phyloP scores from a whole-genome alignment of 306 rosid species.

The Carpinus fangiana region DNA sequence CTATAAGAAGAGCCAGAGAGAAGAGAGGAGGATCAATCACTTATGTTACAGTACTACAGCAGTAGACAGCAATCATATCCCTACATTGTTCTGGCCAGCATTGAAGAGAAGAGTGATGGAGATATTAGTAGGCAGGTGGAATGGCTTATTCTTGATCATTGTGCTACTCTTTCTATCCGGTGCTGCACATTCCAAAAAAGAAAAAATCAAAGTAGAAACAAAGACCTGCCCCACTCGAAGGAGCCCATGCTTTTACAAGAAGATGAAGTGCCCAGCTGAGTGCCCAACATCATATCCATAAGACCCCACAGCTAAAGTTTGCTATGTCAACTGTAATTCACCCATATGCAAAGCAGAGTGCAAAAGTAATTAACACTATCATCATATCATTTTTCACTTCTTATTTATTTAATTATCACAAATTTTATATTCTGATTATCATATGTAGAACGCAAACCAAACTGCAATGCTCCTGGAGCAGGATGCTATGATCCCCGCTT shows the following conservation, averaged over 20 bases:
- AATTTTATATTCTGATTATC: not conserved
- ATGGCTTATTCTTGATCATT: slow-evolving; percentile 8
- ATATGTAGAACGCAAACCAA: slow-evolving; percentile 34
- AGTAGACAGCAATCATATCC: no score
- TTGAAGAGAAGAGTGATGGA: slow-evolving; percentile 39
- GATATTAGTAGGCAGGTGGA: slow-evolving; percentile 15
- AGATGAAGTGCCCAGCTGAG: slow-evolving; percentile 48
- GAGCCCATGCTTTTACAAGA: slow-evolving; percentile 54
- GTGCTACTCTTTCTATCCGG: slow-evolving; percentile 35
- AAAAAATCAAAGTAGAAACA: slow-evolving; percentile 4
- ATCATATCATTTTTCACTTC: no score
- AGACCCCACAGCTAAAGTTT: slow-evolving; percentile 46
- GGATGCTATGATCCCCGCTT: slow-evolving; percentile 52
- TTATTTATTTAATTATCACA: not conserved
- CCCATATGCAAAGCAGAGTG: slow-evolving; percentile 44
- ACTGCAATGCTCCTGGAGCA: slow-evolving; percentile 56
- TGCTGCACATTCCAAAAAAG: slow-evolving; percentile 26
- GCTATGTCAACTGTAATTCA: slow-evolving; percentile 38
- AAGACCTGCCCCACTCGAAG: slow-evolving; percentile 28
- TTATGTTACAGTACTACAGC: not conserved
- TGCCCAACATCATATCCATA: slow-evolving; percentile 49
- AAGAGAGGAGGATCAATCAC: not conserved
- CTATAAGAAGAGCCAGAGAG: slow-evolving; percentile 18
- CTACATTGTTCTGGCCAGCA: not conserved
- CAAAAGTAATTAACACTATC: slow-evolving; percentile 23